Evolutionary conservation across 164 flowering plant genomes (phyloP), one percentile per base, ranked within the genome.

Genomic region (Tetrastigma voinierianum): DNA sequence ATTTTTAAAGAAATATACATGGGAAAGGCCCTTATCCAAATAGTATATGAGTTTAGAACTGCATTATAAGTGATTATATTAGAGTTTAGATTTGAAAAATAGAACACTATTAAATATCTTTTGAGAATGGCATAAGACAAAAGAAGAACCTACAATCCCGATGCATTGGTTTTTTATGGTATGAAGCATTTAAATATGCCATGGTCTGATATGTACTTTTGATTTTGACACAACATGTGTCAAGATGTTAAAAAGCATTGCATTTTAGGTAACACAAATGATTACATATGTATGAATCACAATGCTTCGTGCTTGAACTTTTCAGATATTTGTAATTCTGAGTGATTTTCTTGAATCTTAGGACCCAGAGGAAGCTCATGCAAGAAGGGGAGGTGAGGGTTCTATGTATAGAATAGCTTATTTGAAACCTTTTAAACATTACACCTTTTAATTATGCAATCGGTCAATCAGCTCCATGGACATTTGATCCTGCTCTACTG

Each of bases 361-460:
- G 98, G 71, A 90, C 79, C 94, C 98, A 51, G 74, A 83, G 74
- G 99, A 92, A 84, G 99, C 98, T 61, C 94, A 95, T 84, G 96
- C 98, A 70, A 92, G 98, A 84, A 84, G 99, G 60, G 98, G 99
- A 86, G 96, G 99, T 95, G 76, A 87, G 87, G 40, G 68, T 68
- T 53, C 67, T 69, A 20, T 66, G 9, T 63, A 51, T 57, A 17
- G 52, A 48, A 45, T 71, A 23, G 52, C 62, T 51, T 32, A 9
- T 45, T 68, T 46, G 15, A 66, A 7, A 18, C 54, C 23, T 57
- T 64, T n/a, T 57, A 55, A 44, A 17, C 51, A 20, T 23, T 18
- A 11, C 48, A 56, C 49, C 14, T 57, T 13, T 51, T 75, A 71
- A 77, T 58, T 60, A 45, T 70, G 66, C 55, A 40, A 48, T 61